A percentile compares a stretch with the other conserved stretches of the same genome.
Conservation (phyloP, 2,329 filamentous ascomycete genomes). For the Aurifilum marmelostoma region DNA sequence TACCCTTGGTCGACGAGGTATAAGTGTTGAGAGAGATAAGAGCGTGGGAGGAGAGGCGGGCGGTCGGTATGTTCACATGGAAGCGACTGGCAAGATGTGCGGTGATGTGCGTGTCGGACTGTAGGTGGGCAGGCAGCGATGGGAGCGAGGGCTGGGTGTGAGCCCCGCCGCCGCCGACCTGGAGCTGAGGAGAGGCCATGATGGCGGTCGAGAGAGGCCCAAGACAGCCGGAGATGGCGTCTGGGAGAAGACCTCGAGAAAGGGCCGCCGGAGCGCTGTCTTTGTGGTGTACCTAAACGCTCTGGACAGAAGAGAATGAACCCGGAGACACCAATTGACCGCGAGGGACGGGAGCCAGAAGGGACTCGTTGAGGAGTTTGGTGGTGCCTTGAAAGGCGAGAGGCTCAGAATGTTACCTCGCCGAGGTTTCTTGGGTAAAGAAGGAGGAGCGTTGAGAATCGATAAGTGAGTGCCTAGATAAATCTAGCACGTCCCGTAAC, state of each 20-base stretch:
- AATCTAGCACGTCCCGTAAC: background rate
- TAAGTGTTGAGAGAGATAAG: slow-evolving; percentile 95
- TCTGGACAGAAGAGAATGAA: background rate
- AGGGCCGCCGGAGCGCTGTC: slow-evolving; percentile 2
- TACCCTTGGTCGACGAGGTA: slow-evolving; percentile 82
- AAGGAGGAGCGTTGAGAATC: background rate
- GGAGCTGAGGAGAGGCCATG: slow-evolving; percentile 63
- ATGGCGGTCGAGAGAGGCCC: slow-evolving; percentile 38
- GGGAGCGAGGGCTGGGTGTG: slow-evolving; percentile 87
- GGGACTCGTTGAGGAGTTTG: background rate
- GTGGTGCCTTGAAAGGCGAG: background rate
- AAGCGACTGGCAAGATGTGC: slow-evolving; percentile 86
- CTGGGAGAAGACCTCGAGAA: slow-evolving; percentile 18
- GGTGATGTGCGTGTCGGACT: slow-evolving; percentile 69
- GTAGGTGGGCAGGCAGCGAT: slow-evolving; percentile 80
- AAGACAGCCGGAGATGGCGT: slow-evolving; percentile 35
- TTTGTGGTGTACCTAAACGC: background rate
- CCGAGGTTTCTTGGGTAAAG: background rate
- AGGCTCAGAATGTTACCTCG: background rate
- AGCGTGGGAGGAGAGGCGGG: slow-evolving; percentile 86
- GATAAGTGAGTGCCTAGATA: background rate
- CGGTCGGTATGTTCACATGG: slow-evolving; percentile 87
- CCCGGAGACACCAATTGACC: slow-evolving; percentile 12
- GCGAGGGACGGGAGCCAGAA: background rate
- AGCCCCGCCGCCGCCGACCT: slow-evolving; percentile 54